These are phyloP conservation scores for Krasilnikovozyma curviuscula DNA, from an alignment of 768 basidiomycete genomes.

Conservation along the genomic window DNA sequence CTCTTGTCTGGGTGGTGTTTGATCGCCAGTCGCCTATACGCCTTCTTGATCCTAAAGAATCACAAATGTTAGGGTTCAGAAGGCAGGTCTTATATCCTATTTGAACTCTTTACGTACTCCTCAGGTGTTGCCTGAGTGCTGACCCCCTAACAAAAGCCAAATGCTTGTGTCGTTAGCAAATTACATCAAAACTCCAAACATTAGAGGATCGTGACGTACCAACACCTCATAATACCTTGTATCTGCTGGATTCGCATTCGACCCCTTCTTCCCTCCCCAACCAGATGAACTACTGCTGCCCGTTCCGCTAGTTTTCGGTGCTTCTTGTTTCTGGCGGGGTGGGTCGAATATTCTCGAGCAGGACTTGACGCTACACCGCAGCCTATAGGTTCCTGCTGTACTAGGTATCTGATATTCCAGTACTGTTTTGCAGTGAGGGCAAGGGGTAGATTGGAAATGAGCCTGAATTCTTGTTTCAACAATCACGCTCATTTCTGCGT, in stretches of 20 bases:
- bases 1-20: conserved; percentile 11
- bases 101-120: neutral
- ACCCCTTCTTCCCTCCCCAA: conserved; percentile 2
- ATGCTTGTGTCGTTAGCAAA: neutral
- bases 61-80: neutral
- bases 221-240: conserved; percentile 1
- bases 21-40: conserved; percentile 11
- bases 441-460: too few relatives aligned
- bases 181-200: neutral
- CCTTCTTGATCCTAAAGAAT: conserved; percentile 9
- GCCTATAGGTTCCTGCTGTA: too few relatives aligned
- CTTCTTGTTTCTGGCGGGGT: too few relatives aligned
- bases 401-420: too few relatives aligned
- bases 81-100: neutral
- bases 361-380: too few relatives aligned
- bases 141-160: neutral
- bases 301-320: too few relatives aligned
- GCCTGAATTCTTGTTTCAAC: too few relatives aligned
- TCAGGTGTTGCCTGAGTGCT: neutral
- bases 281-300: too few relatives aligned
- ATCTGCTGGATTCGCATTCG: conserved; percentile 3
- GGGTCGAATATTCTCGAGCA: too few relatives aligned
- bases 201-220: neutral
- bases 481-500: too few relatives aligned
- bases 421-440: too few relatives aligned